Percentiles rank a stretch among this genome's conserved stretches.
phyloP scores from a whole-genome alignment of 805 yeast genomes.

The Ogataea philodendri region DNA sequence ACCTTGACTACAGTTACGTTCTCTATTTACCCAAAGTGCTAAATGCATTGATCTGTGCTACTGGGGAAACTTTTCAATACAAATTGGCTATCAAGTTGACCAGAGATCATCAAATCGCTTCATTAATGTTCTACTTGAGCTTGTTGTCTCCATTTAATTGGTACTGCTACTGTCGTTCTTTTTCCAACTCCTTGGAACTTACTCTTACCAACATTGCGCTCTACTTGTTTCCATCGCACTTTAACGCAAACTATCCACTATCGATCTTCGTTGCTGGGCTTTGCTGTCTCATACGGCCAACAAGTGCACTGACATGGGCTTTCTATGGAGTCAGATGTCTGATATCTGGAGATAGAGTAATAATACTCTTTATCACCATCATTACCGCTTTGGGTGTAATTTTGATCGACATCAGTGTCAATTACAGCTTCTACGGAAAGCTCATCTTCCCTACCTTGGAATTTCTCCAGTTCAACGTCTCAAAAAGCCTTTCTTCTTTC shows the following conservation, averaged over 20 bases:
- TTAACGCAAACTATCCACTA: neutral
- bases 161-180: slow-evolving; percentile 77
- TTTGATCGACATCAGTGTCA: slow-evolving; percentile 43
- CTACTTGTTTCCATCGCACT: slow-evolving; percentile 52
- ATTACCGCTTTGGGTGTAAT: slow-evolving; percentile 28
- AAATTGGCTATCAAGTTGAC: slow-evolving; percentile 38
- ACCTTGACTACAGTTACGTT: slow-evolving; percentile 41
- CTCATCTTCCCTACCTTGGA: slow-evolving; percentile 61
- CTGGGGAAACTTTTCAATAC: slow-evolving; percentile 65
- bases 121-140: slow-evolving; percentile 47
- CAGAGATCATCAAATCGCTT: slow-evolving; percentile 34
- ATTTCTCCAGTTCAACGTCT: slow-evolving; percentile 75
- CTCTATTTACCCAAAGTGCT: slow-evolving; percentile 58
- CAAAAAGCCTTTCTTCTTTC: slow-evolving; percentile 68
- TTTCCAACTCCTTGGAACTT: slow-evolving; percentile 81
- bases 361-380: slow-evolving; percentile 4
- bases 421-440: slow-evolving; percentile 57
- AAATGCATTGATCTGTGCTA: slow-evolving; percentile 67
- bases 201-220: slow-evolving; percentile 65
- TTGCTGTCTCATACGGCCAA: slow-evolving; percentile 78
- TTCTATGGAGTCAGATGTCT: slow-evolving; percentile 47
- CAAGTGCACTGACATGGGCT: slow-evolving; percentile 77
- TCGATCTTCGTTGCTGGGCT: slow-evolving; percentile 51
- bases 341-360: slow-evolving; percentile 3
- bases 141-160: slow-evolving; percentile 75